phyloP scores from a whole-genome alignment of 441 rosid genomes.

The Kokia cookei region DNA sequence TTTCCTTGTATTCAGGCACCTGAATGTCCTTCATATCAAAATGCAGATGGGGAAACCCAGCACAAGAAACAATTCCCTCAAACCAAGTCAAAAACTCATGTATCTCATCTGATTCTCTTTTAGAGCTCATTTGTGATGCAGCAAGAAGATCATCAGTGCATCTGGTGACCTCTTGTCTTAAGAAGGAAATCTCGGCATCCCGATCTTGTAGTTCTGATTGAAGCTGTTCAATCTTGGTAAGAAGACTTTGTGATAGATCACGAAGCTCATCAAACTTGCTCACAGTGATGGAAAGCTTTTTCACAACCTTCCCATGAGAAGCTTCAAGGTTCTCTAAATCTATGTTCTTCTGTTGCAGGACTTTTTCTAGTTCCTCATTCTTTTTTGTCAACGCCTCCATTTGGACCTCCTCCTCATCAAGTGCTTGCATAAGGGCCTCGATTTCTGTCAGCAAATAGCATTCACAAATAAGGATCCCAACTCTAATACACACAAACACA shows the following conservation, averaged over 20 bases:
- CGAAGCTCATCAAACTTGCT: constrained; percentile 97
- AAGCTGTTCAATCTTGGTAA: constrained; percentile 87
- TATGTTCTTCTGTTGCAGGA: constrained; percentile 56
- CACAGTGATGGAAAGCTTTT: constrained; percentile 79
- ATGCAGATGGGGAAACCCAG: constrained; percentile 34
- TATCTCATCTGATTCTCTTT: constrained; percentile 54
- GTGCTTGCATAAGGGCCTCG: constrained; percentile 97
- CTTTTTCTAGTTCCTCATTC: constrained; percentile 58
- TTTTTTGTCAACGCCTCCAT: constrained; percentile 78
- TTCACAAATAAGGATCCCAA: constrained; percentile 8
- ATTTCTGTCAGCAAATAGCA: constrained; percentile 55
- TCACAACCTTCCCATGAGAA: constrained; percentile 76
- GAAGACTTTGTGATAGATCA: constrained; percentile 78
- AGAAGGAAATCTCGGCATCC: constrained; percentile 89
- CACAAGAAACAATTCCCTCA: constrained; percentile 45
- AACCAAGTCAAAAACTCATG: constrained; percentile 61
- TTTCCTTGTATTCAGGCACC: constrained; percentile 55
- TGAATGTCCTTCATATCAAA: constrained; percentile 32
- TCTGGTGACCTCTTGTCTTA: constrained; percentile 98
- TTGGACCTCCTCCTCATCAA: constrained; percentile 96
- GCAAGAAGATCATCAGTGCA: constrained; percentile 84
- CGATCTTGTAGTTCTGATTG: constrained; percentile 88
- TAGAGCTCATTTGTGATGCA: constrained; percentile 64
- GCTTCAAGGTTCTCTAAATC: constrained; percentile 75
- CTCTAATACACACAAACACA: background rate